phyloP scores from a whole-genome alignment of 768 basidiomycete genomes.

The Calocybe gangraenosa region DNA sequence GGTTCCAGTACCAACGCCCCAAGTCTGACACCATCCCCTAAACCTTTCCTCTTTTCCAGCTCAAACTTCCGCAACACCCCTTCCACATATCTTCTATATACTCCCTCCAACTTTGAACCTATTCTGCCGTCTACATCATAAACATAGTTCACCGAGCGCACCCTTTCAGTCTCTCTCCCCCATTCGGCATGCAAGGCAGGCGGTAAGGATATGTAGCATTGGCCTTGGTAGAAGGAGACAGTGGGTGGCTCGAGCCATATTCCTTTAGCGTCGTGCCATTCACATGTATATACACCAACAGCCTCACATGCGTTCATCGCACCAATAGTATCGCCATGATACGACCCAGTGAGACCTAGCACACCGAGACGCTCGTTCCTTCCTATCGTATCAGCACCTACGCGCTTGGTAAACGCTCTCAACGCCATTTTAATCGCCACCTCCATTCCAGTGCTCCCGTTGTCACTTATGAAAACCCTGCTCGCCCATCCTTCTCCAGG shows the following conservation, averaged over 20 bases:
- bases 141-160: conserved; percentile 48
- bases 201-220: conserved; percentile 51
- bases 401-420: conserved; percentile 48
- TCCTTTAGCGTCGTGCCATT: conserved; percentile 93
- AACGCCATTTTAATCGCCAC: conserved; percentile 98
- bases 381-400: conserved; percentile 7
- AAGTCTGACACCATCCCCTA: conserved; percentile 29
- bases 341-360: conserved; percentile 85
- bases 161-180: conserved; percentile 23
- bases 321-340: conserved; percentile 97
- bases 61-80: conserved; percentile 44
- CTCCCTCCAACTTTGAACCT: conserved; percentile 51
- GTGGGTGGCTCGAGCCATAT: conserved; percentile 92
- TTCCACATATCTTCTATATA: conserved; percentile 61
- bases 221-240: conserved; percentile 62
- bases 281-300: conserved; percentile 81
- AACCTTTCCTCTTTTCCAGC: conserved; percentile 24
- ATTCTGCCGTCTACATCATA: conserved; percentile 72
- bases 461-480: conserved; percentile 89
- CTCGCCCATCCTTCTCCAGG: conserved; percentile 91
- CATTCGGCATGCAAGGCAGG: conserved; percentile 23
- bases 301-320: conserved; percentile 95
- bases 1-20: conserved; percentile 89
- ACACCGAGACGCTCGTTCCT: conserved; percentile 59
- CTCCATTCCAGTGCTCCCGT: conserved; percentile 96